phyloP scores from a whole-genome alignment of 176 grass and related monocot genomes.

The Elymus sibiricus region DNA sequence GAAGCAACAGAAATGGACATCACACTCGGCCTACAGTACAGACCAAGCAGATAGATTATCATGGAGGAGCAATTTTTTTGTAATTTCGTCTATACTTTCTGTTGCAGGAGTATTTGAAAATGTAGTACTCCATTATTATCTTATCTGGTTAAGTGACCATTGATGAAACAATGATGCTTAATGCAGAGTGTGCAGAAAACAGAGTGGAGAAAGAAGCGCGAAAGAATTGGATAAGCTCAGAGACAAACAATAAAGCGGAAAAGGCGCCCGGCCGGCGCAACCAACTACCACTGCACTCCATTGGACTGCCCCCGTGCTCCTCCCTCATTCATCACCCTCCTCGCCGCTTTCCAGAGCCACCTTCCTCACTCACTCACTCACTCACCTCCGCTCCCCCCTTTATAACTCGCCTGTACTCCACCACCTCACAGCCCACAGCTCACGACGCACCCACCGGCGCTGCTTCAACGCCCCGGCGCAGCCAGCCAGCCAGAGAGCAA shows the following conservation, averaged over 20 bases:
- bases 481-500: not conserved
- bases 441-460: not conserved
- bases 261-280: not conserved
- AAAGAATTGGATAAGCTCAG: conserved; percentile 19
- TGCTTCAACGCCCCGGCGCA: not conserved
- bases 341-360: conserved; percentile 34
- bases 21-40: not conserved
- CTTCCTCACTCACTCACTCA: not conserved
- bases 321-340: not conserved
- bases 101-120: not conserved
- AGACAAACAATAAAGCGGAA: not conserved
- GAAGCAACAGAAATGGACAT: not conserved
- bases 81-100: not conserved
- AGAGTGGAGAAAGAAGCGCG: not conserved
- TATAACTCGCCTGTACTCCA: conserved; percentile 15
- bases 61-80: not conserved
- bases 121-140: no score
- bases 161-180: not conserved
- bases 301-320: not conserved
- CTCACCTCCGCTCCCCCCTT: conserved; percentile 10
- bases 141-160: not conserved
- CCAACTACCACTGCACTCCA: not conserved
- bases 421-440: not conserved
- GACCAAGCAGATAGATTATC: no score
- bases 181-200: no score